phyloP scores from a whole-genome alignment of 2,329 filamentous ascomycete species.

The Colletotrichum simmondsii region DNA sequence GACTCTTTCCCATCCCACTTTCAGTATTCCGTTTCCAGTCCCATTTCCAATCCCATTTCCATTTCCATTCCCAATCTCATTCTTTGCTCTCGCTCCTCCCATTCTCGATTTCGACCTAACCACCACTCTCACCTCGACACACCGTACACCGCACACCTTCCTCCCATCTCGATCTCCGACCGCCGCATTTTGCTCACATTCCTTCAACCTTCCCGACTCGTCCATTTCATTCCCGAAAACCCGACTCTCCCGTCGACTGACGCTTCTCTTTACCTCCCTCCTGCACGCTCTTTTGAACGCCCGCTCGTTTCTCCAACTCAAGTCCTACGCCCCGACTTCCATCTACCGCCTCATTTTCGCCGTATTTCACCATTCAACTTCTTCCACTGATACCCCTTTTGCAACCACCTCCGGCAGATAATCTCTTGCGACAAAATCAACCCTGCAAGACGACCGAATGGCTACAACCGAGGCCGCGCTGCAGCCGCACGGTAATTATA shows the following conservation, averaged over 20 bases:
- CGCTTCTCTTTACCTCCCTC: not conserved
- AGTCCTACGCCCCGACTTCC: not conserved
- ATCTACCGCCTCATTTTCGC: not conserved
- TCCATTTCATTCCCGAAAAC: slow-evolving; percentile 4
- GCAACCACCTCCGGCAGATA: not conserved
- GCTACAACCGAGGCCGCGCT: slow-evolving; percentile 37
- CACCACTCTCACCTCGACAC: not conserved
- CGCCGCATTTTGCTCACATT: slow-evolving; percentile 8
- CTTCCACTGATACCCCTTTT: not conserved
- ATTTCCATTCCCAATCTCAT: slow-evolving; percentile 7
- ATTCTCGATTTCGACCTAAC: not conserved
- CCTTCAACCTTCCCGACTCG: not conserved
- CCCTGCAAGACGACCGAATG: slow-evolving; percentile 33
- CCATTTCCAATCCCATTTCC: not conserved
- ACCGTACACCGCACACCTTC: not conserved
- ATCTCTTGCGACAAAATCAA: not conserved
- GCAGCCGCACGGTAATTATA: slow-evolving; percentile 37
- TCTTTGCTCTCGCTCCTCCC: not conserved
- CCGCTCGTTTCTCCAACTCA: not conserved
- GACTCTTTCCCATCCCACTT: slow-evolving; percentile 19
- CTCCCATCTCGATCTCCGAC: not conserved
- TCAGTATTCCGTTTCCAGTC: not conserved
- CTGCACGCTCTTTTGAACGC: not conserved
- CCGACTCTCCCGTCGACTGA: not conserved
- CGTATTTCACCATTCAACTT: not conserved